Evolutionary conservation across 257 asterid species (phyloP).

Genomic region (Primulina eburnea): DNA sequence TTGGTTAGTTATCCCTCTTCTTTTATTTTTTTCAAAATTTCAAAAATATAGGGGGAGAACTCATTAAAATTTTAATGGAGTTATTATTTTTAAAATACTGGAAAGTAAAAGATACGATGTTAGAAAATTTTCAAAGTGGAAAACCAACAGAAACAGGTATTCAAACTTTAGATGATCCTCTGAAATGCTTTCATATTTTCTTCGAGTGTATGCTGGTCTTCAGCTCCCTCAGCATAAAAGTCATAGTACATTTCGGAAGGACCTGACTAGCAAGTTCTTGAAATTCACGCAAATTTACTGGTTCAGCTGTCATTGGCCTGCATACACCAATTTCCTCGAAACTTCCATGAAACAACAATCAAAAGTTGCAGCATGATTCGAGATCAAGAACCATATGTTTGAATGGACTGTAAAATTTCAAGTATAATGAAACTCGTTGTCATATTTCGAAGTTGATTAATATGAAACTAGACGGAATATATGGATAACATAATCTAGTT

Average conservation of each 20-base stretch:
- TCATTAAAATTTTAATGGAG: no score
- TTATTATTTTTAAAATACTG: no score
- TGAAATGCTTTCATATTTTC: constrained; percentile 53
- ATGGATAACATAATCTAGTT: no score
- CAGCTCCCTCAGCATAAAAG: constrained; percentile 63
- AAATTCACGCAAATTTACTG: constrained; percentile 44
- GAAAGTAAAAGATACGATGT: constrained; percentile 1
- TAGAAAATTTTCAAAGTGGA: background rate
- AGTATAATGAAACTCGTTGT: no score
- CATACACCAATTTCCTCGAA: background rate
- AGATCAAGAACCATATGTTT: no score
- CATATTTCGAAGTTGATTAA: no score
- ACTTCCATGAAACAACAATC: background rate
- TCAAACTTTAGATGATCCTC: constrained; percentile 38
- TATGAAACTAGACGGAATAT: no score
- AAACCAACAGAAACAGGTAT: background rate
- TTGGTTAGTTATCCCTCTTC: no score
- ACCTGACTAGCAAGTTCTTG: constrained; percentile 56
- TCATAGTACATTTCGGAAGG: constrained; percentile 69
- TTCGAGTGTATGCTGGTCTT: constrained; percentile 57
- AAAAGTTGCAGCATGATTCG: no score
- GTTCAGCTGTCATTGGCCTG: constrained; percentile 44
- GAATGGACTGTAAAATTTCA: no score
- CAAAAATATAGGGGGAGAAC: no score
- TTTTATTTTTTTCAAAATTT: no score